Percentiles rank a stretch among this genome's conserved stretches.
These are phyloP conservation scores for Apiosordaria backusii DNA, from an alignment of 495 filamentous ascomycete species.

Conservation along the genomic window DNA sequence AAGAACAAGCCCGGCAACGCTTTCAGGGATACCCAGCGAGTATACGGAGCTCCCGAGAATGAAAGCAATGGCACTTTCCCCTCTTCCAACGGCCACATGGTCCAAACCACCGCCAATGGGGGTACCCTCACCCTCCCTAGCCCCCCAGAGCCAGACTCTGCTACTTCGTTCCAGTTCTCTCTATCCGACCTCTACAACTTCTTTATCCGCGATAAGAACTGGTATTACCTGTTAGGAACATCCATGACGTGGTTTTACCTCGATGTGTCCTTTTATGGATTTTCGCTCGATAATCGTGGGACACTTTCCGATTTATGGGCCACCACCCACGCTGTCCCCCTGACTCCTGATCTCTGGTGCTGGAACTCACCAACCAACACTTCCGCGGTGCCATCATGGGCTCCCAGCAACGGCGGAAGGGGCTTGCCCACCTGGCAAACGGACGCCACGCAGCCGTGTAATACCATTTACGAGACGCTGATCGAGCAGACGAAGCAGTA, in stretches of 20 bases:
- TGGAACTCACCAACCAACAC: constrained; percentile 54
- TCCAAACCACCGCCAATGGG: background rate
- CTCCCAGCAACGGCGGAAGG: background rate
- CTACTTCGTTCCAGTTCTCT: constrained; percentile 27
- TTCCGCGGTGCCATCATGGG: constrained; percentile 31
- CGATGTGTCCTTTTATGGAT: constrained; percentile 39
- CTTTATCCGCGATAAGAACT: constrained; percentile 36
- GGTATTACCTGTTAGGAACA: constrained; percentile 38
- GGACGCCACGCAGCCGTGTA: constrained; percentile 35
- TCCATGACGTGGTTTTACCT: constrained; percentile 37
- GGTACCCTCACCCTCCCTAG: constrained; percentile 9
- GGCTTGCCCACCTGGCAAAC: constrained; percentile 34
- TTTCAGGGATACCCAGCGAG: constrained; percentile 57
- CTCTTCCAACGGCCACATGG: constrained; percentile 36
- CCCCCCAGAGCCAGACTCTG: constrained; percentile 20
- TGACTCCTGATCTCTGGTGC: constrained; percentile 37
- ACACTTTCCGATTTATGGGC: constrained; percentile 37
- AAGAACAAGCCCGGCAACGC: constrained; percentile 61
- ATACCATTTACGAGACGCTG: constrained; percentile 60
- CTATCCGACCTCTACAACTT: constrained; percentile 28
- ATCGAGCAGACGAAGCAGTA: constrained; percentile 66
- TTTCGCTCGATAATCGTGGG: constrained; percentile 36
- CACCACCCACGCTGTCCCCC: constrained; percentile 7
- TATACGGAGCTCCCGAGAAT: constrained; percentile 47
- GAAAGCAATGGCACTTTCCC: constrained; percentile 67